Evolutionary conservation across 2,329 filamentous ascomycete species (phyloP).

Genomic region (Exophiala sideris): DNA sequence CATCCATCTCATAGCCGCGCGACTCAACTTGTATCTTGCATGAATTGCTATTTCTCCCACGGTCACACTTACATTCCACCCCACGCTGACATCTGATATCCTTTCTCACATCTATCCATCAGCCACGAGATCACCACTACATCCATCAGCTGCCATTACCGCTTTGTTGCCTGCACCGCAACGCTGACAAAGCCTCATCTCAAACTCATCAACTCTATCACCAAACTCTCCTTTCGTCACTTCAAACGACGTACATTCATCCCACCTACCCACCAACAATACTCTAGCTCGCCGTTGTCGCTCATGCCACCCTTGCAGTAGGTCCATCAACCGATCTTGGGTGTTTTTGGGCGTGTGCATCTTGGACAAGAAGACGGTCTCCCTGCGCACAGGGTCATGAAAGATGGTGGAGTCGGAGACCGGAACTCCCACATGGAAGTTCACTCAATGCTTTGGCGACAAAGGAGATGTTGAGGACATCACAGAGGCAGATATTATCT

Average conservation of each 20-base stretch:
- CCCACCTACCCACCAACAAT: neutral
- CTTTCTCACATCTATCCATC: conserved; percentile 10
- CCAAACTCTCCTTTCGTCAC: conserved; percentile 6
- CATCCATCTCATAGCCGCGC: neutral
- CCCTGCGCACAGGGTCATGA: conserved; percentile 33
- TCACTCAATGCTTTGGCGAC: conserved; percentile 99
- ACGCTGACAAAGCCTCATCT: conserved; percentile 19
- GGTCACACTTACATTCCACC: conserved; percentile 5
- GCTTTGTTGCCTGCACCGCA: conserved; percentile 16
- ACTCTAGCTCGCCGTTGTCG: conserved; percentile 3
- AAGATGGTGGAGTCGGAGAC: conserved; percentile 97
- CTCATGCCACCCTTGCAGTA: conserved; percentile 18
- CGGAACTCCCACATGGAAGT: conserved; percentile 97
- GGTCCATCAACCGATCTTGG: conserved; percentile 8
- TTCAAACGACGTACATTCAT: neutral
- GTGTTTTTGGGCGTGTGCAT: conserved; percentile 16
- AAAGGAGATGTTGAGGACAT: conserved; percentile 99
- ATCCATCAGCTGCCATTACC: conserved; percentile 10
- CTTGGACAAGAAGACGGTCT: conserved; percentile 30
- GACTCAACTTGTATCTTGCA: conserved; percentile 10
- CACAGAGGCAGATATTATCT: conserved; percentile 68
- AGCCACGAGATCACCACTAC: conserved; percentile 10
- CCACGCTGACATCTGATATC: conserved; percentile 20
- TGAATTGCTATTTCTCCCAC: neutral
- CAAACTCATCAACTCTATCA: conserved; percentile 5